phyloP scores from a whole-genome alignment of 2,329 filamentous ascomycete species.

The Apiospora aurea region DNA sequence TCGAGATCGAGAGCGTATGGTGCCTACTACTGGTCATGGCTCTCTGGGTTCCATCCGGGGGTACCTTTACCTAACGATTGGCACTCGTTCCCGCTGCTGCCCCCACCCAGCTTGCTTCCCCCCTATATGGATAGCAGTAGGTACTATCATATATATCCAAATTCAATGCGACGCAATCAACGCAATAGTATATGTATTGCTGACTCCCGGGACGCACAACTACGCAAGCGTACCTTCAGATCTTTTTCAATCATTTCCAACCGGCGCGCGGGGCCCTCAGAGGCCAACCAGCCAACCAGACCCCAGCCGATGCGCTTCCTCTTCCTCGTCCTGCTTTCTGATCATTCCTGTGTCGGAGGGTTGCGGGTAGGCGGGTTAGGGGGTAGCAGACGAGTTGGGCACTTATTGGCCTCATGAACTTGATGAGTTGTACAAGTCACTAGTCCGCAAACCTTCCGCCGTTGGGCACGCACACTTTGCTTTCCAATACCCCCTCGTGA shows the following conservation, averaged over 20 bases:
- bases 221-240: conserved; percentile 3
- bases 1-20: background rate
- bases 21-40: background rate
- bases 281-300: conserved; percentile 1
- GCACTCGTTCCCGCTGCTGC: conserved; percentile 10
- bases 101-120: background rate
- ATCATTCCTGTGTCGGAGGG: background rate
- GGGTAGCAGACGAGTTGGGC: conserved; percentile 1
- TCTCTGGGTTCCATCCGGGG: background rate
- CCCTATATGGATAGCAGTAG: background rate
- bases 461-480: conserved; percentile 20
- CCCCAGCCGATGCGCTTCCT: background rate
- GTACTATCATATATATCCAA: conserved; percentile 15
- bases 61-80: background rate
- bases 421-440: conserved; percentile 20
- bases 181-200: background rate
- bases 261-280: background rate
- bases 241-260: background rate
- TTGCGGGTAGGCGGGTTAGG: background rate
- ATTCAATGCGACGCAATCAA: conserved; percentile 15
- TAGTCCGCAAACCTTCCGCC: conserved; percentile 9
- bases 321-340: too few species aligned
- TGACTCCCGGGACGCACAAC: background rate
- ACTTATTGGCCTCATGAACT: conserved; percentile 15
- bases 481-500: conserved; percentile 9